These are phyloP conservation scores for Teunomyces gatunensis DNA, from an alignment of 805 yeast species.

Conservation along the genomic window DNA sequence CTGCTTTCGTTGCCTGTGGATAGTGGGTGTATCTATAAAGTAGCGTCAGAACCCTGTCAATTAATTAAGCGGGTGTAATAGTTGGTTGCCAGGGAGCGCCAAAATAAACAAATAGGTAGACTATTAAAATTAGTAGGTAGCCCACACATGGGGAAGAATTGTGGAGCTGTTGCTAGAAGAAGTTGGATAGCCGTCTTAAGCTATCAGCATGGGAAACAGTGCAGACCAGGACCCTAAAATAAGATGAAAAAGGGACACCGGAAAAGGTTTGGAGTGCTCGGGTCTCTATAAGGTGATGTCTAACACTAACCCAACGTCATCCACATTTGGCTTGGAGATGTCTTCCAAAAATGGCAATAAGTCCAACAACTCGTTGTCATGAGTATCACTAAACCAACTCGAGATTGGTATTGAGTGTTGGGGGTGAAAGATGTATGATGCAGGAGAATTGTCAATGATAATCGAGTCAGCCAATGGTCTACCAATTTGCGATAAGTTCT, in stretches of 20 bases:
- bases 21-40: slow-evolving; percentile 2
- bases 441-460: slow-evolving; percentile 95
- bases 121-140: background rate
- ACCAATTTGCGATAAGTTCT: slow-evolving; percentile 91
- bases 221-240: too few species aligned
- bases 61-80: background rate
- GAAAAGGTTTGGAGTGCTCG: background rate
- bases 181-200: too few species aligned
- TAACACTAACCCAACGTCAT: slow-evolving; percentile 80
- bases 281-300: slow-evolving; percentile 57
- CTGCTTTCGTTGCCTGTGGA: slow-evolving; percentile 4
- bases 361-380: slow-evolving; percentile 92
- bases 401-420: slow-evolving; percentile 97
- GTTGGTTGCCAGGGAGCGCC: background rate
- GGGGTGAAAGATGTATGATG: slow-evolving; percentile 97
- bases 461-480: slow-evolving; percentile 83
- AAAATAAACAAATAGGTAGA: background rate
- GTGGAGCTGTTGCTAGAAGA: background rate
- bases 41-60: background rate
- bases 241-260: background rate
- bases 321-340: slow-evolving; percentile 66
- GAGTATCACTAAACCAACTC: slow-evolving; percentile 97
- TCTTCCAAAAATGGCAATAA: slow-evolving; percentile 89
- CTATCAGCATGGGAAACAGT: too few species aligned
- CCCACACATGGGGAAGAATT: background rate